These are phyloP conservation scores for Chlorella sp. DNA, from an alignment of 139 green algal genomes.

Conservation along the genomic window DNA sequence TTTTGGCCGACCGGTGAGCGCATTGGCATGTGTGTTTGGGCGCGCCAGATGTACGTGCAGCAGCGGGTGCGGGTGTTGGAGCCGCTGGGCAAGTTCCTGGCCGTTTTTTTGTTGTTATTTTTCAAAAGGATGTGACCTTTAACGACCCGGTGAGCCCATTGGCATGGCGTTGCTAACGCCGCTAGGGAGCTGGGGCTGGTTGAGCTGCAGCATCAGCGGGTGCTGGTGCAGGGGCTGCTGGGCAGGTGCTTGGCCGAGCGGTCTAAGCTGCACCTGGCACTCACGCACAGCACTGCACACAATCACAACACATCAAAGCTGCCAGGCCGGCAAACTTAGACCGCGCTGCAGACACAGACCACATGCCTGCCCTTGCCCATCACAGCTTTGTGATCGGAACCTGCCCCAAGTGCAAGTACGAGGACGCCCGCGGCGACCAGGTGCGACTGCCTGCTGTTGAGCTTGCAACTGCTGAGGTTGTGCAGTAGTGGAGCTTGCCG, in stretches of 20 bases:
- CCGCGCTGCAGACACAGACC: neutral
- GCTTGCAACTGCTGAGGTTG: no score
- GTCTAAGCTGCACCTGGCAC: no score
- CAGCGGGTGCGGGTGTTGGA: no score
- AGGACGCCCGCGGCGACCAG: constrained; percentile 85
- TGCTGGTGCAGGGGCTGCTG: constrained; percentile 68
- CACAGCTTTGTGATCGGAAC: constrained; percentile 90
- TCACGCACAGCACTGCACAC: no score
- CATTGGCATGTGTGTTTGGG: no score
- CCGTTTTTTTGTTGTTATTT: no score
- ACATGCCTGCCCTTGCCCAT: neutral
- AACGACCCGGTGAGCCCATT: neutral
- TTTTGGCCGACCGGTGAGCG: constrained; percentile 18
- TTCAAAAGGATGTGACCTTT: no score
- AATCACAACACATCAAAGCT: no score
- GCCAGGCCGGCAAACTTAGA: no score
- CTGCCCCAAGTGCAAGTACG: constrained; percentile 90
- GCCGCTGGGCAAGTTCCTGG: constrained; percentile 39
- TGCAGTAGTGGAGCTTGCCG: no score
- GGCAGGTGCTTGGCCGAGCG: constrained; percentile 52
- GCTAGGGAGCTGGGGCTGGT: constrained; percentile 83
- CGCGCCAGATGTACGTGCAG: constrained; percentile 93
- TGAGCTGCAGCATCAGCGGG: no score
- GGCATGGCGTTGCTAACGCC: no score
- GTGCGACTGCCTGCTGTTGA: neutral